Base-by-base conservation (phyloP, 768 basidiomycete species). In the Tephrocybe sp. region DNA sequence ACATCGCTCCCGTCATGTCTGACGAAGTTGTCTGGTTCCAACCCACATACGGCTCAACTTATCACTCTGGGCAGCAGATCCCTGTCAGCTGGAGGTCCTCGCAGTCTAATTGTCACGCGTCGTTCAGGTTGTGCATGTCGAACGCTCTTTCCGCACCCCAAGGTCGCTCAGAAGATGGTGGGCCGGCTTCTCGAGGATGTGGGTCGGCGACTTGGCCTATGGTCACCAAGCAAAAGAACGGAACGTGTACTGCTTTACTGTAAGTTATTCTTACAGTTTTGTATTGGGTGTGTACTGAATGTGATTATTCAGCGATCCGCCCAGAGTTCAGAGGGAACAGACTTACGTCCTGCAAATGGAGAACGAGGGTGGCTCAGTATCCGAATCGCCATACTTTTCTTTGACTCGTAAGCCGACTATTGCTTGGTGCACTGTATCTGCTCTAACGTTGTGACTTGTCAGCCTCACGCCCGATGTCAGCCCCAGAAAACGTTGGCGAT, bases 361-460 rank as follows among this genome's bases (percentile, higher is more conserved):
- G 39, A 65, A 64, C 41, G 58, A 65, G 41, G 63, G 57, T 43
- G 65, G 59, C 2, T 47, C 43, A 4, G 47, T 39, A 12, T 60
- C 50, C 25, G 50, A 46, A 29, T 68, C 68, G 1, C 61, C 66
- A 2, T 34, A 40, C 24, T 69, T 71, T 42, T 47, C 53, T 23
- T 43, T 69, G 9, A 38, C 41, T 53, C 42, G 68, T 69, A 48
- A 57, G 67, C 49, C 45, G 23, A 4, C 18, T 31, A 36, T 29
- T 19, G n/a, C n/a, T n/a, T n/a, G n/a, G n/a, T n/a, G n/a, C n/a
- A n/a, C 38, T 36, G 22, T 1, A 8, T 12, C 15, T 23, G 19
- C 27, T 33, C 27, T 21, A 9, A 12, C 43, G 4, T 34, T 15
- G 29, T 51, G n/a, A 45, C 25, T 4, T 15, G 38, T 51, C 39